phyloP scores from a whole-genome alignment of 148 eudicot species.

The Limonium bicolor region DNA sequence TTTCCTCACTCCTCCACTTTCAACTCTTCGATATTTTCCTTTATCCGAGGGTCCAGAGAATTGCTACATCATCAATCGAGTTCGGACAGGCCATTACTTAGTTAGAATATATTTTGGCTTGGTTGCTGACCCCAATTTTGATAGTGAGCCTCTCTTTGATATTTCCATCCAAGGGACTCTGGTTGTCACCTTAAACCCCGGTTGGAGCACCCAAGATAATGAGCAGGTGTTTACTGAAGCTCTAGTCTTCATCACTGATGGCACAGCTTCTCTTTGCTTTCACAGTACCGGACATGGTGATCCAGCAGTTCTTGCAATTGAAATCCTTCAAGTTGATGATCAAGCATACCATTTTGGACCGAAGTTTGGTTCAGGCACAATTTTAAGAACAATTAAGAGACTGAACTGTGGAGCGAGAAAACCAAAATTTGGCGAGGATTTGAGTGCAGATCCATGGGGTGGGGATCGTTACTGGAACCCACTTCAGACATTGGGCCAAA shows the following conservation, averaged over 20 bases:
- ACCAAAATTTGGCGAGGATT: slow-evolving; percentile 72
- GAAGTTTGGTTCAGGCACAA: slow-evolving; percentile 49
- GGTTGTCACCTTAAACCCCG: slow-evolving; percentile 57
- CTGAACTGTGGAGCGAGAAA: slow-evolving; percentile 48
- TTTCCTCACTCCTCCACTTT: slow-evolving; percentile 57
- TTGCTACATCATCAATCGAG: slow-evolving; percentile 63
- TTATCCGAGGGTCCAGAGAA: slow-evolving; percentile 85
- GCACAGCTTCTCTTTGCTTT: slow-evolving; percentile 75
- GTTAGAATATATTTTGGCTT: slow-evolving; percentile 71
- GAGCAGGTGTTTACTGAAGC: slow-evolving; percentile 75
- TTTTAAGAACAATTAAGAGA: slow-evolving; percentile 60
- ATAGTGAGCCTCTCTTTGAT: slow-evolving; percentile 85
- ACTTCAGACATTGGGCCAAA: slow-evolving; percentile 30
- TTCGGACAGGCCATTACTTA: slow-evolving; percentile 68
- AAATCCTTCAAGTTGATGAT: slow-evolving; percentile 79
- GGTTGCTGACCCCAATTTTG: slow-evolving; percentile 63
- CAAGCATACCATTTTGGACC: slow-evolving; percentile 67
- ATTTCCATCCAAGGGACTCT: slow-evolving; percentile 80
- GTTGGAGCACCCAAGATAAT: slow-evolving; percentile 79
- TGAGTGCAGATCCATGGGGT: slow-evolving; percentile 70
- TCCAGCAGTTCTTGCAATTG: slow-evolving; percentile 79
- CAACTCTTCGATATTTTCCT: slow-evolving; percentile 82
- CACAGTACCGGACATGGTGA: slow-evolving; percentile 99
- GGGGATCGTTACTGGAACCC: slow-evolving; percentile 94
- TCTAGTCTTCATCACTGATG: slow-evolving; percentile 49